Conservation (phyloP, 148 eudicot species). For the Spergularia marina region DNA sequence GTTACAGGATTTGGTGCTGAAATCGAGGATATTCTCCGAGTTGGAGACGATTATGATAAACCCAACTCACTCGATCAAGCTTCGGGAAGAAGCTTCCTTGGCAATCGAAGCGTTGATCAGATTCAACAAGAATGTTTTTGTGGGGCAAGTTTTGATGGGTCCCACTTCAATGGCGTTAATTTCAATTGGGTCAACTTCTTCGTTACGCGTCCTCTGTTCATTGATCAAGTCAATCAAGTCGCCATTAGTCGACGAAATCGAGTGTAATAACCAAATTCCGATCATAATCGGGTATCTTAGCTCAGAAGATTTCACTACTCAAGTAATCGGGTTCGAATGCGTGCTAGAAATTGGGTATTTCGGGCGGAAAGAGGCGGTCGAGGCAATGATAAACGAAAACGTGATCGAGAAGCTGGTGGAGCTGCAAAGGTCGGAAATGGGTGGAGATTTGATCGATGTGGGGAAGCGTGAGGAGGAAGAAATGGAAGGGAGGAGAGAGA, state of each 20-base stretch:
- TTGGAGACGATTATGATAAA: conserved; percentile 48
- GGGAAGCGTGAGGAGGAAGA: conserved; percentile 37
- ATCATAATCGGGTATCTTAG: conserved; percentile 37
- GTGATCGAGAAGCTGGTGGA: conserved; percentile 56
- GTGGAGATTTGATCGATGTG: conserved; percentile 63
- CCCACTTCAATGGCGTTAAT: conserved; percentile 44
- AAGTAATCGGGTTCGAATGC: conserved; percentile 46
- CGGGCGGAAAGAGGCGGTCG: conserved; percentile 82
- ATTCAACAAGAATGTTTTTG: conserved; percentile 86
- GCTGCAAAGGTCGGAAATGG: conserved; percentile 61
- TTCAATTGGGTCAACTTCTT: conserved; percentile 37
- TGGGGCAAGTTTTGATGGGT: conserved; percentile 65
- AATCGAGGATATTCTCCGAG: conserved; percentile 39
- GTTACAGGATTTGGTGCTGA: conserved; percentile 61
- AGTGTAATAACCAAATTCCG: conserved; percentile 44
- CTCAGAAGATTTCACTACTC: conserved; percentile 29
- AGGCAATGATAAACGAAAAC: conserved; percentile 61
- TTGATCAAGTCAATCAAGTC: conserved; percentile 69
- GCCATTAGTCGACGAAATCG: conserved; percentile 70
- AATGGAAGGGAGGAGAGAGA: conserved; percentile 9
- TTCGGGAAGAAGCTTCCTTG: conserved; percentile 48
- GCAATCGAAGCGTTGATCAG: conserved; percentile 52
- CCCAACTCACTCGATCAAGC: conserved; percentile 21
- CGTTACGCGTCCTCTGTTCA: conserved; percentile 45
- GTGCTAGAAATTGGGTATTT: conserved; percentile 77